Conservation (phyloP, 192 early-diverging fungal species). For the Backusella morwellensis region DNA sequence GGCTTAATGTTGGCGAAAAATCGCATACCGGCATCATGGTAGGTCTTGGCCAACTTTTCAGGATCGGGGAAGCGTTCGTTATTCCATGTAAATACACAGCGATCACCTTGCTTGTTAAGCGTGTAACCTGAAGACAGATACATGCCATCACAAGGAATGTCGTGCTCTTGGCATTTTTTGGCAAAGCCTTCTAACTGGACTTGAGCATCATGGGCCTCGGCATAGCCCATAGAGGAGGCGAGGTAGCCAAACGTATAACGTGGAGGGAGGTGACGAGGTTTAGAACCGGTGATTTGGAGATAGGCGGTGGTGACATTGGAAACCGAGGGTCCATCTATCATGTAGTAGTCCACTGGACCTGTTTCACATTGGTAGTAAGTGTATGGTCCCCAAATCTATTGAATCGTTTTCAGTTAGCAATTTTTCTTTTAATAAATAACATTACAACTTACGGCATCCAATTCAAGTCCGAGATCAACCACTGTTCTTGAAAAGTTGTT, state of each 20-base stretch:
- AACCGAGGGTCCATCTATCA: slow-evolving; percentile 40
- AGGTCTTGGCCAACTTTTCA: slow-evolving; percentile 28
- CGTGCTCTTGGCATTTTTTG: slow-evolving; percentile 33
- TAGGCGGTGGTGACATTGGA: slow-evolving; percentile 38
- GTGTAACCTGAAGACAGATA: slow-evolving; percentile 64
- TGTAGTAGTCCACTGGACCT: slow-evolving; percentile 45
- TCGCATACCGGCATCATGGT: slow-evolving; percentile 44
- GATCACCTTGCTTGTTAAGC: slow-evolving; percentile 33
- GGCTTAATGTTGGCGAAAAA: slow-evolving; percentile 62
- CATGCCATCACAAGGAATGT: slow-evolving; percentile 58
- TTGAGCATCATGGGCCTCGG: slow-evolving; percentile 58
- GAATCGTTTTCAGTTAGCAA: neutral
- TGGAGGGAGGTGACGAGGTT: slow-evolving; percentile 43
- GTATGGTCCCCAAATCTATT: slow-evolving; percentile 52
- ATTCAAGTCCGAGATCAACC: slow-evolving; percentile 50
- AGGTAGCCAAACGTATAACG: slow-evolving; percentile 56
- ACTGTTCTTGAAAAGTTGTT: slow-evolving; percentile 46
- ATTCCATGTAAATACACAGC: slow-evolving; percentile 69
- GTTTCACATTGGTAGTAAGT: slow-evolving; percentile 37
- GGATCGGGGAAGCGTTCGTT: slow-evolving; percentile 50
- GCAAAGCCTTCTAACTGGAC: slow-evolving; percentile 44
- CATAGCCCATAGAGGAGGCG: slow-evolving; percentile 62
- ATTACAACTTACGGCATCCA: slow-evolving; percentile 26
- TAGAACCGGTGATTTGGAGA: slow-evolving; percentile 36
- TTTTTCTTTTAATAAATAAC: neutral